Base-by-base conservation (phyloP, 164 flowering plant species). In the Vitis amurensis region DNA sequence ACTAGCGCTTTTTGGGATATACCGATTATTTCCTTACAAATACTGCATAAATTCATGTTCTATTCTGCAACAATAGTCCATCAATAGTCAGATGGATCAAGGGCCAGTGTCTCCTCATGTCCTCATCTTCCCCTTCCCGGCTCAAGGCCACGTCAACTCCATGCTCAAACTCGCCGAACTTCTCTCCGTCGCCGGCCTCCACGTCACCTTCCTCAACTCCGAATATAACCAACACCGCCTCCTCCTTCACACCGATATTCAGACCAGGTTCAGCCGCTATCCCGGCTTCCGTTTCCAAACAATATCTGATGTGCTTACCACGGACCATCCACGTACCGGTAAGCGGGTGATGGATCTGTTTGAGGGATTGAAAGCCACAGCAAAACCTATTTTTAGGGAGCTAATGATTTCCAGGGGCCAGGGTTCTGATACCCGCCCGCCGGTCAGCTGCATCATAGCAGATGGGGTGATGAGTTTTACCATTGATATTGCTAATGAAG, bases 401-500 rank as follows among this genome's bases (percentile, higher is more conserved):
- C n/a, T 82, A 68, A 13, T 86, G 61, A 44, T 17, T 30, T 71
- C 71, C 1, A 61, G 12, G 48, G 16, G 53, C 11, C 48, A 68
- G 3, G n/a, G 48, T 30, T 47, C 63, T 3, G 51, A 52, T 7
- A 19, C 30, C 0, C 63, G 51, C 2, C 68, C 70, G 7, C 74
- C 80, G 0, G 76, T 78, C 13, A 69, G 72, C 3, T 84, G 87
- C 71, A 51, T 88, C 3, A 79, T 88, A 3, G 76, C 73, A 0
- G 91, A 88, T 72, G 89, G 85, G 55, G 8, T 79, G 8, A 53
- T 84, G 55, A 55, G 74, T 8, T 80, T 78, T 47, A 60, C 76
- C 0, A 15, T 65, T 17, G 88, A 85, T 37, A 70, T 81, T 7
- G 93, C 78, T 2, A 59, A 65, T 2, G 87, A 87, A 61, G 15